Evolutionary conservation across 2,329 filamentous ascomycete genomes (phyloP), one percentile per base, ranked within the genome.

Genomic region (Stenocarpella maydis): DNA sequence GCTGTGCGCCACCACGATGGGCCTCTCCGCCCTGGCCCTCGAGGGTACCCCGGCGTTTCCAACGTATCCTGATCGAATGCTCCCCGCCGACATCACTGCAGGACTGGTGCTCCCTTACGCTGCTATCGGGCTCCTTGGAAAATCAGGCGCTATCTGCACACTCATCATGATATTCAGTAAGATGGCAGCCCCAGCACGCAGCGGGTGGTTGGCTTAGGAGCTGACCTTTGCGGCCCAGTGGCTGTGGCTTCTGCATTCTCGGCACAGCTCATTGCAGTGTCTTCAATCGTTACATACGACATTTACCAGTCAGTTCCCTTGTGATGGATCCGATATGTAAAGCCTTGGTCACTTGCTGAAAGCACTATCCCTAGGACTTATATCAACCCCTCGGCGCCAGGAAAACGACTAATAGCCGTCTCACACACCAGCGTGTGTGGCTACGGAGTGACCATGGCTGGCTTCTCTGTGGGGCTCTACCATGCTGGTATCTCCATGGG

Each of bases 1-100:
- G 92, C 85, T 97, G 12, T 92, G 90, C 2, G 94, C 94, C 1
- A 97, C 93, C 0, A 97, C 94, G 1, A 92, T 97, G 89, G 94
- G 94, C 39, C 86, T 97, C 8, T 87, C 92, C 1, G 93, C 92
- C 3, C 84, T 97, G 9, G 92, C 93, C 0, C 86, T 97, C 1
- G 94, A 97, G 78, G 88, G 84, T 72, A 91, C 88, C 74, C 91
- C 88, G 1, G 83, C 82, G 4, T 94, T 94, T 80, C 92, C 92
- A 0, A 92, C 90, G 0, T 95, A 86, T 74, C 92, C 88, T 0
- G 82, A 91, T 70, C 88, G 93, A 45, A 93, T 97, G 87, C 82
- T 85, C 10, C 83, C 88, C 0, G 87, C 86, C 6, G 93, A 97
- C 70, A 92, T 97, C 0, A 91, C 89, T 1, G 93, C 93, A 6